A percentile compares a stretch with the other conserved stretches of the same genome.
These are phyloP conservation scores for Echinosophora koreensis DNA, from an alignment of 306 rosid species.

Conservation along the genomic window DNA sequence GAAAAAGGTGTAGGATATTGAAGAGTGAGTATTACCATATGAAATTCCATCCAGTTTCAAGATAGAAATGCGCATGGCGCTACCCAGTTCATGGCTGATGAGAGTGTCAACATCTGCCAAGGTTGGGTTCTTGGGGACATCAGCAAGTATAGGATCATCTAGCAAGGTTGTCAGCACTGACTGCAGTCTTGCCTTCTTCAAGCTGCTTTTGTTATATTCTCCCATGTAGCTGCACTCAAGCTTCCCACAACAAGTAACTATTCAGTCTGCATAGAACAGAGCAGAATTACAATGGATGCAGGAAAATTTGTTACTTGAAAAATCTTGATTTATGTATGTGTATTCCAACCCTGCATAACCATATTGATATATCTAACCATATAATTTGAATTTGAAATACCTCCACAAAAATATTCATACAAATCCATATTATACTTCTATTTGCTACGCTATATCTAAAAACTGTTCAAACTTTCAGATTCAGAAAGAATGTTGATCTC, in stretches of 20 bases:
- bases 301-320: neutral
- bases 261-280: neutral
- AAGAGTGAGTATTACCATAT: slow-evolving; percentile 55
- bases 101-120: slow-evolving; percentile 81
- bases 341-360: neutral
- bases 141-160: slow-evolving; percentile 75
- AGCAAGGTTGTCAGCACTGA: slow-evolving; percentile 60
- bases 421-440: neutral
- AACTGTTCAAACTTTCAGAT: no score
- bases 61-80: slow-evolving; percentile 87
- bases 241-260: neutral
- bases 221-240: neutral
- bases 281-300: neutral
- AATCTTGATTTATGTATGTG: neutral
- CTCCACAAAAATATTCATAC: neutral
- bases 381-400: neutral
- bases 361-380: neutral
- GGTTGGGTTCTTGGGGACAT: slow-evolving; percentile 75
- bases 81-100: slow-evolving; percentile 80
- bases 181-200: slow-evolving; percentile 70
- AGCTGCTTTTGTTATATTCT: slow-evolving; percentile 60
- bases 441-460: neutral
- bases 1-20: slow-evolving; percentile 9
- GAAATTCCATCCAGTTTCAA: slow-evolving; percentile 70
- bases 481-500: neutral